Base-by-base conservation (phyloP, 169 alveolate genomes). In the Plasmodium inui region DNA sequence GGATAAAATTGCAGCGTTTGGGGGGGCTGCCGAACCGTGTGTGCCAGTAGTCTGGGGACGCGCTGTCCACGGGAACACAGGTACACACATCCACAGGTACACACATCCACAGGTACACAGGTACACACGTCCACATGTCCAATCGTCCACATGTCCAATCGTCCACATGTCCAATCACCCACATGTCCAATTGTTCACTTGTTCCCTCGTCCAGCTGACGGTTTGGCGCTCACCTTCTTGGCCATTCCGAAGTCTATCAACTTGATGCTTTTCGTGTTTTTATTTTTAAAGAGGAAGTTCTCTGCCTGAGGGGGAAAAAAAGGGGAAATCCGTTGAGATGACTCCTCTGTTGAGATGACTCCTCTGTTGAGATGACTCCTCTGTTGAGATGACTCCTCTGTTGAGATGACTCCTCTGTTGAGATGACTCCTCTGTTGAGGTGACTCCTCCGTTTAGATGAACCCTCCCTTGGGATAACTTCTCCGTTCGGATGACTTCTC, bases 201-300 rank as follows among this genome's bases (percentile, higher is more conserved):
- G 70, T 53, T 53, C 70, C 70, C 1, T 19, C 34, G 32, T 9
- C 12, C 74, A 26, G 14, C 32, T 1, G 74, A 1, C 3, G 32
- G 32, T 9, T 26, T 0, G 37, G 19, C 46, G 14, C 92, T 83
- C 53, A 95, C 96, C 92, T 92, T 76, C 44, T 94, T 92, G 61
- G 97, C 92, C 97, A 96, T 96, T 53, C 97, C 97, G 61, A 96
- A 96, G 71, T 96, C 97, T 55, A 96, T 96, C 22, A 96, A 82
- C 57, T 94, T 95, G 61, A 95, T 82, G 19, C 46, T 72, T 30
- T 95, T 83, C 34, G 93, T 92, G 22, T 83, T 71, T 39, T 92
- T 84, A 76, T 93, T 95, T 82, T 46, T 74, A 74, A 91, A 76
- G 73, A 78, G 72, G 82, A 93, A 72, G 22, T 84, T 92, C 71